A percentile compares a stretch with the other conserved stretches of the same genome.
phyloP scores from a whole-genome alignment of 768 basidiomycete genomes.

The Lentinula raphanica region DNA sequence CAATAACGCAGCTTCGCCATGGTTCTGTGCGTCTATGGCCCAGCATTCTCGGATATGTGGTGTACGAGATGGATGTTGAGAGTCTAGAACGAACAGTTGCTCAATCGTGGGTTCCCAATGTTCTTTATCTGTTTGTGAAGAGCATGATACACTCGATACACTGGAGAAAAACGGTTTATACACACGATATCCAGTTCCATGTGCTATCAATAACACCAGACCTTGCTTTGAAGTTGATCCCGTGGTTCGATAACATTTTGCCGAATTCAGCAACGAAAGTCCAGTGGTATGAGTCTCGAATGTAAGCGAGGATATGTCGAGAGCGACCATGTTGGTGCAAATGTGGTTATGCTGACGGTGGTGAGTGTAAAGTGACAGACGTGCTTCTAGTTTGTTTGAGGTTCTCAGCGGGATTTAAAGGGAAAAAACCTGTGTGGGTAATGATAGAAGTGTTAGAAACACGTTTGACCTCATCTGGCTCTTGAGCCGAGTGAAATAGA shows the following conservation, averaged over 20 bases:
- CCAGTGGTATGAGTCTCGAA: conserved; percentile 1
- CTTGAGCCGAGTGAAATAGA: too few relatives aligned
- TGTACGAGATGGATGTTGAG: neutral
- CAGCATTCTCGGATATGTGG: conserved; percentile 1
- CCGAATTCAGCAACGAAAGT: conserved; percentile 1
- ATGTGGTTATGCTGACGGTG: neutral
- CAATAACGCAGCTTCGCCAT: conserved; percentile 3
- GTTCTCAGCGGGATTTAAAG: too few relatives aligned
- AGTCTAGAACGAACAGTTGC: neutral
- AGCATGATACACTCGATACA: neutral
- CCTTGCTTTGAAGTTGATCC: neutral
- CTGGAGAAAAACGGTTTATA: neutral
- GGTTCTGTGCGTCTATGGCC: conserved; percentile 4
- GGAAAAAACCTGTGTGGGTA: too few relatives aligned
- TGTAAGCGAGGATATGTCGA: neutral
- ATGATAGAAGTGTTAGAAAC: too few relatives aligned
- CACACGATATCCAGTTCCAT: conserved; percentile 7
- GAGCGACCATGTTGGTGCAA: neutral
- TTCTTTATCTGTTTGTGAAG: neutral
- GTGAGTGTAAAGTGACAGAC: too few relatives aligned
- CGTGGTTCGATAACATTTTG: conserved; percentile 3
- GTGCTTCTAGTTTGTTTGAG: too few relatives aligned
- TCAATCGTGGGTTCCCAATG: conserved; percentile 5
- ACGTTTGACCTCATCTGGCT: too few relatives aligned
- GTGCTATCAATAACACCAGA: conserved; percentile 2